Percentiles rank a stretch among this genome's conserved stretches.
phyloP scores from a whole-genome alignment of 371 early-diverging fungal species.

The Mucor circinelloides region DNA sequence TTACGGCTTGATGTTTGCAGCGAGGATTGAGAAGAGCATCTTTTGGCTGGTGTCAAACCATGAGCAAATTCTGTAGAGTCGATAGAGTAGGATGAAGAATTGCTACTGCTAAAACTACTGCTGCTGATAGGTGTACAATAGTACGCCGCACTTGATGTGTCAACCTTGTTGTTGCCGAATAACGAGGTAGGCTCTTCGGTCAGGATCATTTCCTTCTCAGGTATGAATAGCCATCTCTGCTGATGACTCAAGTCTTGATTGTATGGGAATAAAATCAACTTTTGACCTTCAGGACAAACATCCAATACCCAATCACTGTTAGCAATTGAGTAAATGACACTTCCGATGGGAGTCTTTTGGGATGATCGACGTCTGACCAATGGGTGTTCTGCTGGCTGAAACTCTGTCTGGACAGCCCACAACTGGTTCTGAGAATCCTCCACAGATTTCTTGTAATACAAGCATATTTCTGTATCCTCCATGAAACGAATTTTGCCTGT shows the following conservation, averaged over 20 bases:
- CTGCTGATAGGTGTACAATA: not conserved
- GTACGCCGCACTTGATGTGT: not conserved
- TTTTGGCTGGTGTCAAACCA: constrained; percentile 38
- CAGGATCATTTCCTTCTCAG: constrained; percentile 26
- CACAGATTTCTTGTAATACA: constrained; percentile 28
- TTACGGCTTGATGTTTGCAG: not conserved
- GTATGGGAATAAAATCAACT: constrained; percentile 11
- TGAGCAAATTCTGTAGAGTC: constrained; percentile 16
- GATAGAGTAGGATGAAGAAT: not conserved
- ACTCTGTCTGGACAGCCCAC: constrained; percentile 32
- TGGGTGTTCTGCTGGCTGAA: constrained; percentile 3
- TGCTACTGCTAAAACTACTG: not conserved
- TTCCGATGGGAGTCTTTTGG: constrained; percentile 16
- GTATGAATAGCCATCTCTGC: constrained; percentile 31
- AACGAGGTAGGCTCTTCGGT: constrained; percentile 21
- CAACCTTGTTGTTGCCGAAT: not conserved
- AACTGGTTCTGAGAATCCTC: constrained; percentile 35
- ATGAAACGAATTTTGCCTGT: constrained; percentile 35
- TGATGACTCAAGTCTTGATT: not conserved
- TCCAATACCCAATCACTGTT: constrained; percentile 51
- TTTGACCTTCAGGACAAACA: constrained; percentile 15
- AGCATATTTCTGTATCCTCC: constrained; percentile 45
- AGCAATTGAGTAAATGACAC: constrained; percentile 30
- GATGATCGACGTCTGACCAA: not conserved
- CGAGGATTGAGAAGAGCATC: constrained; percentile 23